Base-by-base conservation (phyloP, 768 basidiomycete species). In the Nidularia pulvinata region DNA sequence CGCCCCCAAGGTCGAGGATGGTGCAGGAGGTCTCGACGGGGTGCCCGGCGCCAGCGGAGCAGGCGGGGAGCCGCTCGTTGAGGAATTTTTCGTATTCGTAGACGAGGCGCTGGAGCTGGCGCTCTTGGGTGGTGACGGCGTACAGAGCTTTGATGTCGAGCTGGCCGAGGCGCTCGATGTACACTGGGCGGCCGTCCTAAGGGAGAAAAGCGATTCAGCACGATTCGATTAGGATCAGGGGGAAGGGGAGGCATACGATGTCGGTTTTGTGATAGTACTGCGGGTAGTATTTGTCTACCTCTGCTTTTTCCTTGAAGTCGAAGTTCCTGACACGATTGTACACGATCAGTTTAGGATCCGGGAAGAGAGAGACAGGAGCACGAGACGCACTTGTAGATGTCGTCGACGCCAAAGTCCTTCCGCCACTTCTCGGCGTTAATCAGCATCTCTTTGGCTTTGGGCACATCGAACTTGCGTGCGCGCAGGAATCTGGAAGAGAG, bases 141-240 rank as follows among this genome's bases (percentile, higher is more conserved):
- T 86, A 80, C 36, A 89, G 71, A 53, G 80, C 79, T 7, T 73
- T 69, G 32, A 86, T 67, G 61, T 88, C 79, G 59, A 89, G 74
- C 19, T 75, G 74, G 14, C 84, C 84, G 45, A 90, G 79, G 51
- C 74, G 73, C 39, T 90, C 82, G 46, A 91, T 73, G 63, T 90
- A 86, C 37, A 91, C 57, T 2, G 89, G 89, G 7, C 87, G 84
- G 16, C 89, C 89, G 74, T 81, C 75, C 85, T 89, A 57, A n/a
- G n/a, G n/a, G n/a, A n/a, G n/a, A n/a, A n/a, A n/a, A n/a, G n/a
- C n/a, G n/a, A n/a, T n/a, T n/a, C n/a, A n/a, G n/a, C n/a, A n/a
- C n/a, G n/a, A n/a, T n/a, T n/a, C n/a, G n/a, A n/a, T n/a, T n/a
- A n/a, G n/a, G n/a, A n/a, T n/a, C n/a, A n/a, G n/a, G n/a, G n/a